Evolutionary conservation across 2,329 filamentous ascomycete genomes (phyloP).

Genomic region (Aspergillus sp.): DNA sequence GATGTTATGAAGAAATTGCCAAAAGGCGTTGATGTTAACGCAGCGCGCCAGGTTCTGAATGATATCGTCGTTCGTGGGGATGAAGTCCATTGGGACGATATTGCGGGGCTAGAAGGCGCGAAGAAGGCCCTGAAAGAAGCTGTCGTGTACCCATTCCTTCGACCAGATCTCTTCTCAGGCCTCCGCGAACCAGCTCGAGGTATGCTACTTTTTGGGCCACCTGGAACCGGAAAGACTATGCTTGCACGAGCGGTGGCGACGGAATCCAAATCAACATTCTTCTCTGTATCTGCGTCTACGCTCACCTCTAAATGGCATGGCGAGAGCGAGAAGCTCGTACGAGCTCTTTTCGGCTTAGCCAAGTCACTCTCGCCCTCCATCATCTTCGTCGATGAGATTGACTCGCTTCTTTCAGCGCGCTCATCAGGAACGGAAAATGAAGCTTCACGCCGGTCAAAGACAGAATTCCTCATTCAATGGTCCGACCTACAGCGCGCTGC

Average conservation of each 20-base stretch:
- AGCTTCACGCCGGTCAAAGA: conserved; percentile 90
- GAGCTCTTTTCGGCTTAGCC: conserved; percentile 86
- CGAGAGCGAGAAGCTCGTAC: conserved; percentile 93
- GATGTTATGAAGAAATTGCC: conserved; percentile 75
- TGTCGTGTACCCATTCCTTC: conserved; percentile 93
- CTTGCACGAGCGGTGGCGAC: conserved; percentile 90
- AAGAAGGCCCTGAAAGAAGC: conserved; percentile 92
- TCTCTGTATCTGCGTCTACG: conserved; percentile 92
- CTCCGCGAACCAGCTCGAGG: conserved; percentile 89
- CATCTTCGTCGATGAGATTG: conserved; percentile 98
- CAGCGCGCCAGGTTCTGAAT: conserved; percentile 89
- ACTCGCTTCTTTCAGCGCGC: conserved; percentile 82
- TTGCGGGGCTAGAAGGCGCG: conserved; percentile 84
- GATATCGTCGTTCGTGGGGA: conserved; percentile 95
- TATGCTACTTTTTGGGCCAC: conserved; percentile 94
- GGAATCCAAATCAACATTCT: conserved; percentile 92
- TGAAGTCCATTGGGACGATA: conserved; percentile 90
- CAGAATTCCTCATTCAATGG: conserved; percentile 97
- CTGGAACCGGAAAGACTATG: conserved; percentile 99
- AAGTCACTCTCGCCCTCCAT: conserved; percentile 89
- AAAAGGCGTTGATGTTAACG: conserved; percentile 74
- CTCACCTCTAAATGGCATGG: conserved; percentile 95
- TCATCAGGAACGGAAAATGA: conserved; percentile 81
- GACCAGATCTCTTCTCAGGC: conserved; percentile 94
- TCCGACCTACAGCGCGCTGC: conserved; percentile 89